Base-by-base conservation (phyloP, 2,329 filamentous ascomycete species). In the Cucurbitaria berberidis region DNA sequence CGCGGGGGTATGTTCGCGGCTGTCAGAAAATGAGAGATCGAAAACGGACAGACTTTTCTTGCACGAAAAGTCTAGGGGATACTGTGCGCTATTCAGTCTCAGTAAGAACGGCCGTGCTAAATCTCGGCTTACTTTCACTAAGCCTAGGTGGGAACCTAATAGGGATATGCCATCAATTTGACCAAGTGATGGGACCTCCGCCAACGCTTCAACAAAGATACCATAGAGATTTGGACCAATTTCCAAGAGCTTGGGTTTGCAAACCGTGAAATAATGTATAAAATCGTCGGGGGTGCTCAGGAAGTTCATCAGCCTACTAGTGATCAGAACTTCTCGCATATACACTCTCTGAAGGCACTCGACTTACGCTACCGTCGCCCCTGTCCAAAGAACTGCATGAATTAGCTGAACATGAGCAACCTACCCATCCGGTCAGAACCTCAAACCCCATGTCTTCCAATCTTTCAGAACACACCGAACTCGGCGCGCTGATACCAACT, bases 371-470 rank as follows among this genome's bases (percentile, higher is more conserved):
- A 57, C 54, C 16, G 34, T 59, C 1, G 46, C 60, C 10, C 60
- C 60, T 42, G 30, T 48, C 62, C 62, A 63, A 21, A 65, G 39
- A 3, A 63, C 58, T 4, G 60, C 53, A 39, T 65, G 60, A 32
- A 63, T 60, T 38, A 63, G 41, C 21, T 42, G 29, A 7, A 65
- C 58, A 36, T 58, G 55, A 30, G 59, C 53, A 19, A 63, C 62
- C 59, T 63, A 8, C 30, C 6, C 30, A 15, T n/a, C 13, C n/a
- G 5, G 30, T 34, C 30, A 34, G 30, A 30, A 3, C 27, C 6
- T 30, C 10, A 30, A 11, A 13, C 5, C 30, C 30, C 13, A 41
- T 19, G n/a, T 35, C 3, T 13, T 29, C 44, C 35, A 42, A 21
- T n/a, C n/a, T 18, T 29, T n/a, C 7, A 5, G 43, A 9, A 24